Percentiles rank a stretch among this genome's conserved stretches.
These are phyloP conservation scores for Diaporthe amygdali DNA, from an alignment of 2,329 filamentous ascomycete species.

Conservation along the genomic window DNA sequence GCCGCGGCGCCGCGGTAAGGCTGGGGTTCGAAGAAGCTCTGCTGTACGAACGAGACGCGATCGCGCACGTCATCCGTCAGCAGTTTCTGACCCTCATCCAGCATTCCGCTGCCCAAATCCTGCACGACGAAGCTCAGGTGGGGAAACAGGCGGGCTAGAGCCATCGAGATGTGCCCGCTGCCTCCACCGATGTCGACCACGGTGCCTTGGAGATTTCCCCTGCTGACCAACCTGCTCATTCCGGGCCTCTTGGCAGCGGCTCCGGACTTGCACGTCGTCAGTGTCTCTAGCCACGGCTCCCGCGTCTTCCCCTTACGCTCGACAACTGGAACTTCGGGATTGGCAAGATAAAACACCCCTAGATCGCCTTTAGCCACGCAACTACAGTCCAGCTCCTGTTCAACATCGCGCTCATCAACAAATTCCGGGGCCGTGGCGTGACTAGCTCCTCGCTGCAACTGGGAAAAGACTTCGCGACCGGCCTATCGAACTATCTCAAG, in stretches of 20 bases:
- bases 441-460: background rate
- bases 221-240: too few relatives aligned
- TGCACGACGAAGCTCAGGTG: background rate
- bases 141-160: background rate
- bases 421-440: background rate
- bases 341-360: too few relatives aligned
- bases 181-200: background rate
- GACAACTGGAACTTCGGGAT: too few relatives aligned
- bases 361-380: too few relatives aligned
- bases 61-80: background rate
- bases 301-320: too few relatives aligned
- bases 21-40: conserved; percentile 34
- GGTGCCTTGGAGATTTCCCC: too few relatives aligned
- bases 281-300: too few relatives aligned
- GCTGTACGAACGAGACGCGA: background rate
- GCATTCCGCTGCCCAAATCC: background rate
- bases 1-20: conserved; percentile 24
- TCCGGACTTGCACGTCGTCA: too few relatives aligned
- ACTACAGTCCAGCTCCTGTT: too few relatives aligned
- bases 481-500: background rate
- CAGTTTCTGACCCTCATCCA: background rate
- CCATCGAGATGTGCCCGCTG: background rate
- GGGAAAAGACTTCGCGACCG: background rate
- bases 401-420: background rate
- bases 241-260: too few relatives aligned